Evolutionary conservation across 2,329 filamentous ascomycete species (phyloP), one percentile per base, ranked within the genome.

Genomic region (Coniosporium tulheliwenetii): DNA sequence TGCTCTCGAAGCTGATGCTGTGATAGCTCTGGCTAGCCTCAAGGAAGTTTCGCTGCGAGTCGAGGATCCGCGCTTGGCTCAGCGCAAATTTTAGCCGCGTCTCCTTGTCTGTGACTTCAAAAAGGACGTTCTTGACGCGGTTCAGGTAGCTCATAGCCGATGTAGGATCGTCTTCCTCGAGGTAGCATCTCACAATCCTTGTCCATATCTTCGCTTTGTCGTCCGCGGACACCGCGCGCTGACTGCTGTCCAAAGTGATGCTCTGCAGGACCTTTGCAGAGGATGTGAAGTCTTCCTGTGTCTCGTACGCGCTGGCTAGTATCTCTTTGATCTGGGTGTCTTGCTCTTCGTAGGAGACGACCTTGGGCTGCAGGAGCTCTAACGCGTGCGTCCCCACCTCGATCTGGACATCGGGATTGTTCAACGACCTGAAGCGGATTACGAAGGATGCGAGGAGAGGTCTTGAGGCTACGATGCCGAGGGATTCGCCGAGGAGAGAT

Each of bases 41-140:
- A 16, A 96, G 68, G 65, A 98, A 98, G 53, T 82, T 77, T 36
- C 89, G 77, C 56, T 91, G 83, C 14, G 87, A 81, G 63, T 98
- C 91, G 50, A 85, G 77, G 60, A 98, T 94, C 44, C 89, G 81
- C 5, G 91, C 91, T 61, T 94, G 86, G 8, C 81, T 89, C 47
- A 96, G 77, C 52, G 85, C 77, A 64, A 96, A 98, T 61, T 89
- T 80, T 39, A 96, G 69, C 50, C 77, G 77, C 37, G 89, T 70
- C 45, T 81, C 74, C 33, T 78, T 73, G 57, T 94, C 78, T 29
- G 72, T 64, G 30, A 94, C 77, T 47, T 74, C 79, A 65, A 84
- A 77, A 57, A 94, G 85, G 49, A 95, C 71, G 55, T 91, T 89
- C 65, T 95, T 96, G 60, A 93, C 81, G 61, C 89, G 87, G 70